Percentiles rank a stretch among this genome's conserved stretches.
These are phyloP conservation scores for Ceratobasidium papillatum DNA, from an alignment of 1,284 basidiomycete species.

Conservation along the genomic window DNA sequence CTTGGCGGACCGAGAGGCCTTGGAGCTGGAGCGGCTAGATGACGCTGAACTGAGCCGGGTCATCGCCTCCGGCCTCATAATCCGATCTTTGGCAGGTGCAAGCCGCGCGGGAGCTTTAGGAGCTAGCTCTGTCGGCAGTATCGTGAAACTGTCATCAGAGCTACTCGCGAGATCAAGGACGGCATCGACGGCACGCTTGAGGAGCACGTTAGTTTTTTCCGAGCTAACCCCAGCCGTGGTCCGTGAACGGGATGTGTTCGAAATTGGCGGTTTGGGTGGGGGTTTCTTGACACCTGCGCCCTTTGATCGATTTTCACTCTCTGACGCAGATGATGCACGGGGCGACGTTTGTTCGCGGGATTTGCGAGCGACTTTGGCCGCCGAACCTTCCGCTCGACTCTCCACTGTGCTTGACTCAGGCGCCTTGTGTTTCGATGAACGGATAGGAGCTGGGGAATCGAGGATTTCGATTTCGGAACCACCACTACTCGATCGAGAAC, in stretches of 20 bases:
- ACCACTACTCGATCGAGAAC: constrained; percentile 26
- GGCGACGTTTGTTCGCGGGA: constrained; percentile 17
- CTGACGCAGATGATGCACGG: constrained; percentile 13
- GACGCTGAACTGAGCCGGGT: background rate
- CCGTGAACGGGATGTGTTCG: background rate
- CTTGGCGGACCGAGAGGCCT: background rate
- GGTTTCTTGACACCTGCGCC: background rate
- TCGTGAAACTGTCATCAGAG: constrained; percentile 26
- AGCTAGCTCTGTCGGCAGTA: background rate
- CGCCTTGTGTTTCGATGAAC: background rate
- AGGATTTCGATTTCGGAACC: constrained; percentile 30
- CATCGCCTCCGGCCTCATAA: background rate
- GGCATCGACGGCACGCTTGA: background rate
- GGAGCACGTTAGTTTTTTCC: background rate
- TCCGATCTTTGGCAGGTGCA: background rate
- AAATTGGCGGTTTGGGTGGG: background rate
- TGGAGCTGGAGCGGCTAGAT: background rate
- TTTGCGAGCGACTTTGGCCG: background rate
- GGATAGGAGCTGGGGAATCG: background rate
- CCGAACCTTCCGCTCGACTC: background rate
- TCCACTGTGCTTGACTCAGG: background rate
- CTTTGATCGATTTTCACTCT: background rate
- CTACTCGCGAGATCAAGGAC: constrained; percentile 24
- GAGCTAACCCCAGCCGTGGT: background rate
- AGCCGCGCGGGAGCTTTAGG: background rate